Conservation (phyloP, 2,329 filamentous ascomycete genomes). For the Trichoderma cornu-damae region DNA sequence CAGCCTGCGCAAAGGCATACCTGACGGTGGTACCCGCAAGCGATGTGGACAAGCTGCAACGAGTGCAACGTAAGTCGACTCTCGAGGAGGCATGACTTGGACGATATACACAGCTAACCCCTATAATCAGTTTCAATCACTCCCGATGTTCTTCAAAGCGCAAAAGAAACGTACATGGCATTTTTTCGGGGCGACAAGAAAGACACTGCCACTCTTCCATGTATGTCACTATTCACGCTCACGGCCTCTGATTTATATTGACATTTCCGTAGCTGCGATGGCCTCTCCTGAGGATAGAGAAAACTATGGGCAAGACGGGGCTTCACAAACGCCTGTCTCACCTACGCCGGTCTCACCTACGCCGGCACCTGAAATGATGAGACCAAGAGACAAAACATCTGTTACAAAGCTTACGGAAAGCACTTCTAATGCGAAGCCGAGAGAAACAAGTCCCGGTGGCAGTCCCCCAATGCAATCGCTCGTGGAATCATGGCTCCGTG, state of each 20-base stretch:
- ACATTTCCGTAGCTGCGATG: background rate
- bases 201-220: background rate
- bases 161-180: background rate
- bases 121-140: background rate
- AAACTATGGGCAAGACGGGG: no score
- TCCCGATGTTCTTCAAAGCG: background rate
- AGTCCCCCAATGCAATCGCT: background rate
- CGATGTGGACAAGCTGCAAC: background rate
- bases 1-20: conserved; percentile 27
- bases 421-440: background rate
- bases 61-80: background rate
- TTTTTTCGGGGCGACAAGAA: background rate
- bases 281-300: background rate
- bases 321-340: no score
- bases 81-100: no score
- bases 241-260: background rate
- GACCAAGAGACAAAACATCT: background rate
- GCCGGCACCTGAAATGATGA: background rate
- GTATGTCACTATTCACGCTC: background rate
- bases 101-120: background rate
- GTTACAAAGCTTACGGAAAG: no score
- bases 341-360: background rate
- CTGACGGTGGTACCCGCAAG: background rate
- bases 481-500: background rate
- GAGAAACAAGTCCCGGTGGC: background rate